phyloP scores from a whole-genome alignment of 2,329 filamentous ascomycete species.

The Fusarium cicatricum region DNA sequence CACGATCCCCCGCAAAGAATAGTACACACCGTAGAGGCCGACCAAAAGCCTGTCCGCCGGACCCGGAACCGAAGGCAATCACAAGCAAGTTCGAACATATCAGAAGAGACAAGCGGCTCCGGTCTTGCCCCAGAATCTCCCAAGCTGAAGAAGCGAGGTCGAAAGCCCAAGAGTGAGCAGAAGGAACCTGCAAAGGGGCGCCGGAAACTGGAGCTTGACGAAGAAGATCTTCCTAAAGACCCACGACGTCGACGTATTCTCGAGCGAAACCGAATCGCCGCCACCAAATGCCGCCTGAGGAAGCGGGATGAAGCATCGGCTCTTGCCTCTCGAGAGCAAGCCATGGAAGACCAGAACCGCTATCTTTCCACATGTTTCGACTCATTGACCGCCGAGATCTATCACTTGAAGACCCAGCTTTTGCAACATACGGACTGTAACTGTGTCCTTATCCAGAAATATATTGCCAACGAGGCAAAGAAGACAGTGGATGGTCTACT shows the following conservation, averaged over 20 bases:
- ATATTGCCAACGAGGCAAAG: constrained; percentile 44
- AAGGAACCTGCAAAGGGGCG: constrained; percentile 17
- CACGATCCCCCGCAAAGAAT: constrained; percentile 5
- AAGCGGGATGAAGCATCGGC: constrained; percentile 45
- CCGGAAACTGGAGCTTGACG: constrained; percentile 30
- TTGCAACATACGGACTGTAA: constrained; percentile 44
- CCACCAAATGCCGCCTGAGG: constrained; percentile 45
- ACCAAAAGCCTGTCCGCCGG: constrained; percentile 19
- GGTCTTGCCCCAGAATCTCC: not conserved
- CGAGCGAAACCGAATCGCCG: constrained; percentile 45
- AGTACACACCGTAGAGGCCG: constrained; percentile 19
- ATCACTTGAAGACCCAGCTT: constrained; percentile 43
- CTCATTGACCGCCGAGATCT: constrained; percentile 41
- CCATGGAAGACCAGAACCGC: constrained; percentile 44
- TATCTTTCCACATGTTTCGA: constrained; percentile 41
- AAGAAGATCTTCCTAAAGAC: constrained; percentile 35
- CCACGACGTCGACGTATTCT: constrained; percentile 40
- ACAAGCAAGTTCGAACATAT: constrained; percentile 17
- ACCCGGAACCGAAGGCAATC: constrained; percentile 17
- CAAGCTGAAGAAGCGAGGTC: constrained; percentile 39
- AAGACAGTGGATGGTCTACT: constrained; percentile 40
- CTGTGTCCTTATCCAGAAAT: constrained; percentile 44
- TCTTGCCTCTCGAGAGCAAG: constrained; percentile 41
- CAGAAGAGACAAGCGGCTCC: constrained; percentile 8
- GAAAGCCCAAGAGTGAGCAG: constrained; percentile 35